Conservation (phyloP, 495 filamentous ascomycete species). For the Neurospora africana region DNA sequence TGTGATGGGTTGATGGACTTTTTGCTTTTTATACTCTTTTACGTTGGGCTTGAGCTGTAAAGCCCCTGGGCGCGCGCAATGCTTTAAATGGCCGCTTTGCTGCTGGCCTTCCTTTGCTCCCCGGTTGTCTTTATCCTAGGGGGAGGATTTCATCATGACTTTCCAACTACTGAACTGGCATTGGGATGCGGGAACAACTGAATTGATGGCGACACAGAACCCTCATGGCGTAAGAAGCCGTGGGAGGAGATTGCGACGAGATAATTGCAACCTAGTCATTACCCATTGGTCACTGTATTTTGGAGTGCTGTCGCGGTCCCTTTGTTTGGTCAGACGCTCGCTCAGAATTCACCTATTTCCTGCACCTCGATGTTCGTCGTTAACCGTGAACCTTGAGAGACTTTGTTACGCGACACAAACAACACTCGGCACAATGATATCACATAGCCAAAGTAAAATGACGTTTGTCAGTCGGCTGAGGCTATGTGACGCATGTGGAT, state of each 20-base stretch:
- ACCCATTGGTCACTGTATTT: background rate
- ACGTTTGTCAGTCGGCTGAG: background rate
- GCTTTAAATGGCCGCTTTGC: background rate
- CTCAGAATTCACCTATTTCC: background rate
- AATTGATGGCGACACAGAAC: background rate
- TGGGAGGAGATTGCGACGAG: background rate
- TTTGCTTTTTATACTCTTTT: constrained; percentile 3
- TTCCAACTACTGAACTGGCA: background rate
- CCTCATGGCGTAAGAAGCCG: background rate
- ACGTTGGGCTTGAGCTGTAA: constrained; percentile 7
- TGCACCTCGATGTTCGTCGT: background rate
- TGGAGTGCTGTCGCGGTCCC: background rate
- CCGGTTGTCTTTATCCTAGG: background rate
- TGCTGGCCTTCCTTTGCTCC: background rate
- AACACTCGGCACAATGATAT: background rate
- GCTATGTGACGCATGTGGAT: background rate
- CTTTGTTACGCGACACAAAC: background rate
- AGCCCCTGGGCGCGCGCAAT: constrained; percentile 1
- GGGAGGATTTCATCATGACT: background rate
- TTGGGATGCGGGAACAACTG: background rate
- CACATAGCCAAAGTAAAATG: background rate
- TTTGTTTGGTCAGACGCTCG: background rate
- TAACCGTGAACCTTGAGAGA: background rate
- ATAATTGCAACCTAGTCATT: background rate
- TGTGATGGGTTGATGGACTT: constrained; percentile 13